Evolutionary conservation across 305 asterid species (phyloP).

Genomic region (Caryopteris hybrid): DNA sequence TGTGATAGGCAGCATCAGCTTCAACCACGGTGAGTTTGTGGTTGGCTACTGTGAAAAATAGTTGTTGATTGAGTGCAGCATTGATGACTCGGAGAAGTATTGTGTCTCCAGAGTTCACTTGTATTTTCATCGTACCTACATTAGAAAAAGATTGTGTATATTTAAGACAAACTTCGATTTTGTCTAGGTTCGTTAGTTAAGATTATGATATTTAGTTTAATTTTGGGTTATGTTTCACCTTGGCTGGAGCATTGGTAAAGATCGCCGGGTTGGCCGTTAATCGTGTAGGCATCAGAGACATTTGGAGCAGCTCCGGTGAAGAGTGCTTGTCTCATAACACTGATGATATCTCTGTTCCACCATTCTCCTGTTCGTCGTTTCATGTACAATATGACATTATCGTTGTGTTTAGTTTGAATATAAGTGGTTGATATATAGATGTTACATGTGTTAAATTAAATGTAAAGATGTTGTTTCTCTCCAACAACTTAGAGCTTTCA

Average conservation of each 20-base stretch:
- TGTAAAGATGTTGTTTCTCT: no score
- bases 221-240: slow-evolving; percentile 15
- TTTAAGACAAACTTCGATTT: not conserved
- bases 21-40: slow-evolving; percentile 49
- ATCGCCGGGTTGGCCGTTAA: slow-evolving; percentile 55
- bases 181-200: no score
- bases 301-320: slow-evolving; percentile 46
- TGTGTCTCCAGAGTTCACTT: slow-evolving; percentile 41
- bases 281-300: slow-evolving; percentile 46
- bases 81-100: slow-evolving; percentile 51
- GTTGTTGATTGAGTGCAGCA: slow-evolving; percentile 61
- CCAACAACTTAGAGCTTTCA: no score
- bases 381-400: not conserved
- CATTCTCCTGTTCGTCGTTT: slow-evolving; percentile 38
- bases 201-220: no score
- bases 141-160: not conserved
- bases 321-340: slow-evolving; percentile 32
- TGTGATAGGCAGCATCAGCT: slow-evolving; percentile 38
- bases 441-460: no score
- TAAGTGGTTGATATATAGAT: no score
- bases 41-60: slow-evolving; percentile 49
- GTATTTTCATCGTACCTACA: slow-evolving; percentile 36
- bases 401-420: not conserved
- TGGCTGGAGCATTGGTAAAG: slow-evolving; percentile 45
- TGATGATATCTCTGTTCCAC: slow-evolving; percentile 36